These are phyloP conservation scores for Astrocystis sublimbata DNA, from an alignment of 495 filamentous ascomycete genomes.

Conservation along the genomic window DNA sequence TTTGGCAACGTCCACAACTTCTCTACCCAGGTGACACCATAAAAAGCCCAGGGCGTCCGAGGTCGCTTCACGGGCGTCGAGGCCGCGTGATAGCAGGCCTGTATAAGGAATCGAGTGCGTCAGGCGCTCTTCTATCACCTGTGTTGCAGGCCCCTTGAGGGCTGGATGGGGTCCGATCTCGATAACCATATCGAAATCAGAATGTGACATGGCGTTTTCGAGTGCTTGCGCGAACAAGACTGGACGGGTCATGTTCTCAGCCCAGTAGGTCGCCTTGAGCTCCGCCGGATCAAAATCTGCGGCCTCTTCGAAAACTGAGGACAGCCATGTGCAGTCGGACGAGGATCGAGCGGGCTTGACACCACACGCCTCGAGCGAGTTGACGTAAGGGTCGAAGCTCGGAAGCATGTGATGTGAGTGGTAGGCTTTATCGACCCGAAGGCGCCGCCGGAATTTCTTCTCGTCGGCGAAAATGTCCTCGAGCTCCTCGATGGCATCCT, in stretches of 20 bases:
- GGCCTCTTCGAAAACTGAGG: slow-evolving; percentile 22
- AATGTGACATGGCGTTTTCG: not conserved
- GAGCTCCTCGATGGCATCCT: slow-evolving; percentile 29
- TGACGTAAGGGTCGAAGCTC: slow-evolving; percentile 32
- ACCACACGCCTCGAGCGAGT: slow-evolving; percentile 15
- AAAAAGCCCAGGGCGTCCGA: not conserved
- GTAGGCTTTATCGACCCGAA: slow-evolving; percentile 53
- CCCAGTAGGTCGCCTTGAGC: slow-evolving; percentile 41
- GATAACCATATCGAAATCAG: slow-evolving; percentile 32
- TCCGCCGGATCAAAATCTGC: slow-evolving; percentile 17
- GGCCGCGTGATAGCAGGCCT: slow-evolving; percentile 19
- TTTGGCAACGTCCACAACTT: slow-evolving; percentile 27
- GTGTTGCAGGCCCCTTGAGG: slow-evolving; percentile 39
- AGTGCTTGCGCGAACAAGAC: slow-evolving; percentile 44
- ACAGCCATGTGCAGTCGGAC: slow-evolving; percentile 33
- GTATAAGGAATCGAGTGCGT: slow-evolving; percentile 25
- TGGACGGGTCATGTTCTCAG: slow-evolving; percentile 45
- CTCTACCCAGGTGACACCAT: not conserved
- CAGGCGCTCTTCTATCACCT: slow-evolving; percentile 28
- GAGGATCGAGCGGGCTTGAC: slow-evolving; percentile 15
- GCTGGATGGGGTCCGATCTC: slow-evolving; percentile 57
- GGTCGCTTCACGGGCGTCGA: not conserved
- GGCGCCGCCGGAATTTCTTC: slow-evolving; percentile 37
- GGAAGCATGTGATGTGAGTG: slow-evolving; percentile 51
- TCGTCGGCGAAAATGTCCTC: slow-evolving; percentile 44